A percentile compares a stretch with the other conserved stretches of the same genome.
phyloP scores from a whole-genome alignment of 2,329 filamentous ascomycete genomes.

The Claviceps fusiformis region DNA sequence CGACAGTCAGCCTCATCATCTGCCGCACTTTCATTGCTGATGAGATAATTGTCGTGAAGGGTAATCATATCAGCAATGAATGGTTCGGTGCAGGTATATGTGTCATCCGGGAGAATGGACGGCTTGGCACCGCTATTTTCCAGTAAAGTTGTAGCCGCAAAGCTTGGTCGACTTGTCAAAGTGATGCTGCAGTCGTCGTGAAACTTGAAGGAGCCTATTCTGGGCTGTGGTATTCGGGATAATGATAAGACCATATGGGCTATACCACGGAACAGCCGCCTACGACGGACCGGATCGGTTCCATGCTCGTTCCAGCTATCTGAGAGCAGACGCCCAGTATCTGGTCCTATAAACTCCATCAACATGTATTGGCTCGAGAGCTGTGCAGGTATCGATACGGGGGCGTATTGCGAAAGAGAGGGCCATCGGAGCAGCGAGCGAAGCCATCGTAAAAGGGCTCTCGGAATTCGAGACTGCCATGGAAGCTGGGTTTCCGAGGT shows the following conservation, averaged over 20 bases:
- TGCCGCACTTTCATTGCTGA: slow-evolving; percentile 13
- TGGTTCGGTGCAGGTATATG: slow-evolving; percentile 17
- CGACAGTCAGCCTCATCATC: slow-evolving; percentile 13
- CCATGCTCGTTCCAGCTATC: slow-evolving; percentile 11
- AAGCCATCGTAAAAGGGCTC: neutral
- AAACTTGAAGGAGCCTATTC: slow-evolving; percentile 18
- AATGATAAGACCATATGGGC: slow-evolving; percentile 15
- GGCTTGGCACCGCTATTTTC: slow-evolving; percentile 20
- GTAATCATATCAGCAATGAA: slow-evolving; percentile 14
- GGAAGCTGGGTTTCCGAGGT: slow-evolving; percentile 6
- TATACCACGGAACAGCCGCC: slow-evolving; percentile 17
- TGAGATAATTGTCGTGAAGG: slow-evolving; percentile 13
- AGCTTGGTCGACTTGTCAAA: slow-evolving; percentile 16
- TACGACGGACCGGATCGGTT: slow-evolving; percentile 4
- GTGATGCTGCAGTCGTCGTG: slow-evolving; percentile 16
- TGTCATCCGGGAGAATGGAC: slow-evolving; percentile 16
- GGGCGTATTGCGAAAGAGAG: slow-evolving; percentile 4
- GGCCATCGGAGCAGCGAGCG: slow-evolving; percentile 2
- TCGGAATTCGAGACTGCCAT: slow-evolving; percentile 4
- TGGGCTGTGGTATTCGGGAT: slow-evolving; percentile 15
- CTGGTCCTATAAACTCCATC: slow-evolving; percentile 14
- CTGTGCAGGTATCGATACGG: slow-evolving; percentile 1
- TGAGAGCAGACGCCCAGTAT: slow-evolving; percentile 15
- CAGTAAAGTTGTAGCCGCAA: slow-evolving; percentile 12
- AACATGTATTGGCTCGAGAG: slow-evolving; percentile 11